Percentiles rank a stretch among this genome's conserved stretches.
These are phyloP conservation scores for Smittium mucronatum DNA, from an alignment of 371 early-diverging fungal genomes.

Conservation along the genomic window DNA sequence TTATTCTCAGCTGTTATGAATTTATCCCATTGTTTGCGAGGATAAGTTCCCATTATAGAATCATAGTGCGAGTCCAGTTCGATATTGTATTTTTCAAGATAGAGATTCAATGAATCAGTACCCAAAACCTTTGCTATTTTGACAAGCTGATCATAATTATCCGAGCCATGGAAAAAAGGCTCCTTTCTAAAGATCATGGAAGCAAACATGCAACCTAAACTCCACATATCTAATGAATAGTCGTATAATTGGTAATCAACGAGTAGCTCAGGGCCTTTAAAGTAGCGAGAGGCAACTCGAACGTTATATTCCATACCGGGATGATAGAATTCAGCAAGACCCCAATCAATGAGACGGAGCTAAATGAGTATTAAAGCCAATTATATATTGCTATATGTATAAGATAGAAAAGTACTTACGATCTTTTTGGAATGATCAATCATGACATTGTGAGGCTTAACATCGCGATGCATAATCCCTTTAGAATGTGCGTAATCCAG, in stretches of 20 bases:
- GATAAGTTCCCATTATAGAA: slow-evolving; percentile 66
- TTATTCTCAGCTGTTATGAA: slow-evolving; percentile 84
- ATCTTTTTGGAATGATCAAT: slow-evolving; percentile 91
- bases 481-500: slow-evolving; percentile 95
- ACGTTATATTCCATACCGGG: slow-evolving; percentile 96
- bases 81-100: slow-evolving; percentile 91
- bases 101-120: slow-evolving; percentile 77
- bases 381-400: slow-evolving; percentile 27
- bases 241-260: slow-evolving; percentile 97
- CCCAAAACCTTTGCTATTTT: slow-evolving; percentile 96
- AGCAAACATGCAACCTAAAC: slow-evolving; percentile 98
- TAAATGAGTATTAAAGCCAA: slow-evolving; percentile 25
- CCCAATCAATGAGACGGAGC: slow-evolving; percentile 97
- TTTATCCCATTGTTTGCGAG: slow-evolving; percentile 88
- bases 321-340: slow-evolving; percentile 99
- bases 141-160: slow-evolving; percentile 96
- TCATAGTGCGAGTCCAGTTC: slow-evolving; percentile 77
- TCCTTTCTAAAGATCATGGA: slow-evolving; percentile 97
- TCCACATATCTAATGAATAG: slow-evolving; percentile 99
- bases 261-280: slow-evolving; percentile 98
- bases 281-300: slow-evolving; percentile 96
- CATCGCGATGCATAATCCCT: slow-evolving; percentile 99
- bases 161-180: slow-evolving; percentile 98
- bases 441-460: slow-evolving; percentile 99
- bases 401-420: slow-evolving; percentile 30